Evolutionary conservation across 352 stramenopile genomes (phyloP), one percentile per base, ranked within the genome.

Genomic region (Globisporangium iwayamae): DNA sequence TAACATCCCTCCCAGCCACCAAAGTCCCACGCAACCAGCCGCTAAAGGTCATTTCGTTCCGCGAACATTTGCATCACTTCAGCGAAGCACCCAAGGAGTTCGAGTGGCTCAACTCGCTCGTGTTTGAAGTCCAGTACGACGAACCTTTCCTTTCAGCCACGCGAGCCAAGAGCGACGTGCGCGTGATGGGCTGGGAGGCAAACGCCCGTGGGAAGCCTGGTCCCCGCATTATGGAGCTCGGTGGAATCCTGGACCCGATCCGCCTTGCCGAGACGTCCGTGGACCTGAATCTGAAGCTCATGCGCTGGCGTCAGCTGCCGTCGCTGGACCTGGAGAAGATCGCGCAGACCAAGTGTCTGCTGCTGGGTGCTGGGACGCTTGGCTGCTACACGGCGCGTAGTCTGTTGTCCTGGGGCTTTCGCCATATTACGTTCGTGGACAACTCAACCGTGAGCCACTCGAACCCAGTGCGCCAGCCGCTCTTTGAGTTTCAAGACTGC

Each of bases 201-300:
- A 96, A 93, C 51, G 74, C 68, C 20, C 82, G 83, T 4, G 81
- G 83, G 7, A 92, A 94, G 65, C 75, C 83, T 66, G 85, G 83
- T 0, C 87, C 87, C 9, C 82, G 87, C 13, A 69, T 83, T 30
- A 91, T 94, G 80, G 79, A 94, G 46, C 71, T 96, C n/a, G 69
- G 72, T 3, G 70, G 76, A 2, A 77, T 93, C 10, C 60, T 96
- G 30, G 85, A 96, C 61, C 93, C 78, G 56, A 81, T 91, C 9
- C 91, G 96, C 32, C 85, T 99, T 20, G 95, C 95, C 7, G 85
- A 97, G 45, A 96, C 98, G 60, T 98, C 96, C 0, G 94, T 98
- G n/a, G 93, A 99, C 69, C 79, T 99, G 54, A 99, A 99, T 73
- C 71, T 99, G 9, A 97, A 98, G 72, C 80, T 99, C 18, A 99